These are phyloP conservation scores for Monilinia polystroma DNA, from an alignment of 2,329 filamentous ascomycete species.

Conservation along the genomic window DNA sequence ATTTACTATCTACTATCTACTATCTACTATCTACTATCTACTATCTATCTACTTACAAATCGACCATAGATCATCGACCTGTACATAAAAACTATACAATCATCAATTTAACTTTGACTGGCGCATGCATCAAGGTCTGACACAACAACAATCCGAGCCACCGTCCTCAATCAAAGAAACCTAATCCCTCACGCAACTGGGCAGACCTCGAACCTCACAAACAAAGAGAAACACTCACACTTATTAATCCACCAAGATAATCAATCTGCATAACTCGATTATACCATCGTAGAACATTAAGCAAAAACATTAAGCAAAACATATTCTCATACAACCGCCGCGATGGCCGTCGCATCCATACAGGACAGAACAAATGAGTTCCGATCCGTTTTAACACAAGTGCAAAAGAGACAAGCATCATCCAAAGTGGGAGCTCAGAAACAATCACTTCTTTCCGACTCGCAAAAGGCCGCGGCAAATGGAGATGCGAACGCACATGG, in stretches of 20 bases:
- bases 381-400: constrained; percentile 82
- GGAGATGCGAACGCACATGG: constrained; percentile 47
- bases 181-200: neutral
- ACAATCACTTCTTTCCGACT: constrained; percentile 73
- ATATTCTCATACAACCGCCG: constrained; percentile 1
- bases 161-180: neutral
- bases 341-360: constrained; percentile 71
- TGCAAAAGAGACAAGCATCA: constrained; percentile 74
- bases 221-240: neutral
- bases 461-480: constrained; percentile 65
- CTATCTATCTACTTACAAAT: no score
- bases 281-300: constrained; percentile 21
- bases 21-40: no score
- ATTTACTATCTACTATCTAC: no score
- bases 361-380: constrained; percentile 98
- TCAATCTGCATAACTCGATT: constrained; percentile 10
- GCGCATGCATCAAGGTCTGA: no score
- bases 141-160: neutral
- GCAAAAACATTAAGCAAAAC: neutral
- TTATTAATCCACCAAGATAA: constrained; percentile 11
- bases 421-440: constrained; percentile 77
- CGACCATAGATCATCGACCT: no score
- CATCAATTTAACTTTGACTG: no score
- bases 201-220: neutral
- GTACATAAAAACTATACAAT: no score